Evolutionary conservation across 495 filamentous ascomycete genomes (phyloP).

Genomic region (Tuber calosporum): DNA sequence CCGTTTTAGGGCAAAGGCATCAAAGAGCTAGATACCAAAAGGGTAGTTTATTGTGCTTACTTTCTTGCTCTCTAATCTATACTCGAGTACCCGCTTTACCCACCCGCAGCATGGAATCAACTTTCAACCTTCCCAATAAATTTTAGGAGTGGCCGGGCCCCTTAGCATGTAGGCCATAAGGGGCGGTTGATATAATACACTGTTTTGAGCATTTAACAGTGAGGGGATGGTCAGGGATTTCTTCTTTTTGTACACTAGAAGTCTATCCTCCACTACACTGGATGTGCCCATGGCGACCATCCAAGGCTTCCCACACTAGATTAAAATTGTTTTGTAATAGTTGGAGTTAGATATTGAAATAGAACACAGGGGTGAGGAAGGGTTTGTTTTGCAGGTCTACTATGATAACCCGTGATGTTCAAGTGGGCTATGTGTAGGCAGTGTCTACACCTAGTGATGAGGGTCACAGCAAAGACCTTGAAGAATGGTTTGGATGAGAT

Average conservation of each 20-base stretch:
- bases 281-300: not conserved
- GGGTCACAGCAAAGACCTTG: too few species aligned
- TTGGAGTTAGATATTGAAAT: not conserved
- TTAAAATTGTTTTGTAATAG: not conserved
- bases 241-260: not conserved
- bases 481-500: too few species aligned
- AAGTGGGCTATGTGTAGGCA: not conserved
- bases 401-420: not conserved
- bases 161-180: not conserved
- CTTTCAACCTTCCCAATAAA: not conserved
- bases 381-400: not conserved
- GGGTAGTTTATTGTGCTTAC: not conserved
- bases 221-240: not conserved
- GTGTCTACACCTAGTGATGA: not conserved
- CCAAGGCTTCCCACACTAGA: not conserved
- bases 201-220: not conserved
- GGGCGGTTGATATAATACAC: not conserved
- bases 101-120: not conserved
- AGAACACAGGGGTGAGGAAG: not conserved
- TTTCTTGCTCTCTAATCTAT: too few species aligned
- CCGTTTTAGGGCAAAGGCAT: not conserved
- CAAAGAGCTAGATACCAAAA: not conserved
- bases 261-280: too few species aligned
- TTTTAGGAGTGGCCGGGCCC: not conserved
- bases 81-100: too few species aligned